Evolutionary conservation across 23 red algal species (phyloP).

Genomic region (Cyanidiococcus yangmingshanensis): DNA sequence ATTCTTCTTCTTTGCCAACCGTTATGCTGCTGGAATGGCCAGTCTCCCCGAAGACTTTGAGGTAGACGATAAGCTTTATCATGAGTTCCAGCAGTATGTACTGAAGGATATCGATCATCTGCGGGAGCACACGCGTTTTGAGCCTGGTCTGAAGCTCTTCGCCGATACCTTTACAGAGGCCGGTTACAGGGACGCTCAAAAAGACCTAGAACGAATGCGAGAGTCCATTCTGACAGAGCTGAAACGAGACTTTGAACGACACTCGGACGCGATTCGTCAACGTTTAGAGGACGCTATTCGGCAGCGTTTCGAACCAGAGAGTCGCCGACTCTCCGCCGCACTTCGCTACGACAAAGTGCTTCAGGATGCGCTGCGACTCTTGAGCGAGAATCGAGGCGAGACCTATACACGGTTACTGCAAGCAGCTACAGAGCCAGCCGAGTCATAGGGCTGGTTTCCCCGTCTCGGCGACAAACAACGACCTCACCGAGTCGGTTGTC

Average conservation of each 20-base stretch:
- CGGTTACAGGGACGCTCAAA: conserved; percentile 48
- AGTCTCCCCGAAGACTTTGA: conserved; percentile 34
- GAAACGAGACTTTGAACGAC: conserved; percentile 58
- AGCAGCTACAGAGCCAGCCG: neutral
- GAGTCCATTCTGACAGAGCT: conserved; percentile 40
- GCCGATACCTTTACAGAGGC: conserved; percentile 42
- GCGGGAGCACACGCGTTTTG: conserved; percentile 63
- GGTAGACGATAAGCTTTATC: conserved; percentile 55
- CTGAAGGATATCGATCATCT: conserved; percentile 11
- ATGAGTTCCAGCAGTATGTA: conserved; percentile 64
- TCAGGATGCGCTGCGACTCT: conserved; percentile 27
- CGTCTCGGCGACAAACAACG: no score
- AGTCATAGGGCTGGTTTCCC: no score
- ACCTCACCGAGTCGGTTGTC: no score
- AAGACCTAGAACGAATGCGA: conserved; percentile 37
- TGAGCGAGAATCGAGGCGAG: conserved; percentile 28
- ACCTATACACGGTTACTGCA: neutral
- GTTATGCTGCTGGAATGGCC: conserved; percentile 37
- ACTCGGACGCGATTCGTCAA: conserved; percentile 37
- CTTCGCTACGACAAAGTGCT: conserved; percentile 59
- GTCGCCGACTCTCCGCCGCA: conserved; percentile 43
- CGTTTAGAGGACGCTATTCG: conserved; percentile 73
- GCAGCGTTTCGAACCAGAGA: conserved; percentile 70
- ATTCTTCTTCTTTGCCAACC: conserved; percentile 81
- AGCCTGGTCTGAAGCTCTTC: conserved; percentile 49